Base-by-base conservation (phyloP, 2,329 filamentous ascomycete genomes). In the Colletotrichum filicis region DNA sequence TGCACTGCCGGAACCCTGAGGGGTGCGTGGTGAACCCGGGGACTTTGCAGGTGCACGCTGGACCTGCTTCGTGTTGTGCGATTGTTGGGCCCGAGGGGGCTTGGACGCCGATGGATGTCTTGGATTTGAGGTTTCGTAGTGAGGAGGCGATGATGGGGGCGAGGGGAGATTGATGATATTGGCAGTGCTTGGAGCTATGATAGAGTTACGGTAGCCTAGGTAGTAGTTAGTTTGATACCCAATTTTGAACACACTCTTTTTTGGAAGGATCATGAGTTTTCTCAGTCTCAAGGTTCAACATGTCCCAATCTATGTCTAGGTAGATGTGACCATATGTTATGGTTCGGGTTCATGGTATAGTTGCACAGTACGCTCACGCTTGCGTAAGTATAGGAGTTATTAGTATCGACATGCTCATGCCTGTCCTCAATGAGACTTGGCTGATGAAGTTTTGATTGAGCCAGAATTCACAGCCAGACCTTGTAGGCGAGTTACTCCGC, bases 1-100 rank as follows among this genome's bases (percentile, higher is more conserved):
- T 14, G 26, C 60, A 63, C 42, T 63, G 60, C n/a, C 42, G 60
- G 11, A 63, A 63, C 19, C 26, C 60, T 8, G 26, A 49, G 16
- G 11, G n/a, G 7, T 14, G 26, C 19, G 19, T n/a, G 26, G 11
- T n/a, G 11, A 2, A 24, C 30, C 4, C 30, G 28, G 12, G 19
- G 2, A 22, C 42, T 24, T n/a, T 26, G 26, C 19, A 53, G 60
- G 9, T 28, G 6, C 60, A 63, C 19, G 9, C 8, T 12, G 60
- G 60, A 42, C 60, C 60, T 46, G 42, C 37, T 6, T 7, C 1
- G 2, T 63, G 60, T 4, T 52, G 42, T 16, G 19, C 5, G 5
- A 63, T 63, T 12, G 42, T 63, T 22, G 60, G 46, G 42, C 60
- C 60, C 19, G 26, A 16, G 5, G 42, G 19, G 3, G 42, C 42